Evolutionary conservation across 495 filamentous ascomycete genomes (phyloP), one percentile per base, ranked within the genome.

Genomic region (Trichocladium antarcticum): DNA sequence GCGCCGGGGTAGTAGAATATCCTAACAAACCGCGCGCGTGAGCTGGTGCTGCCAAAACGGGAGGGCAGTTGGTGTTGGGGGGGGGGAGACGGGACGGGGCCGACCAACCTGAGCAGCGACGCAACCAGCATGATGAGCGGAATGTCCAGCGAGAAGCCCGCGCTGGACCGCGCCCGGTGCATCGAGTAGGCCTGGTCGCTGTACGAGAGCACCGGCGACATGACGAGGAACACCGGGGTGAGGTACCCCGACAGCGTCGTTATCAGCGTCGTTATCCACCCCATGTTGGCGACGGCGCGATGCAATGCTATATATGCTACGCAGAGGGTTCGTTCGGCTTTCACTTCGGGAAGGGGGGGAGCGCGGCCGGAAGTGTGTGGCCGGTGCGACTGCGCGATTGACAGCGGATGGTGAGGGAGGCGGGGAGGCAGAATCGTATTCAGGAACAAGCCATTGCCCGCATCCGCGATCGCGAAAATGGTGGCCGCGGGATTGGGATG

Each of bases 101-200:
- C 12, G n/a, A 62, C 78, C 57, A 68, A 94, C 84, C 93, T 92
- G 22, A 95, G 68, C 45, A 96, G 80, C 9, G 88, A 95, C 12
- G 92, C 84, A 37, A 94, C 80, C 22, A 98, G 85, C 92, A 98
- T 98, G 55, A 98, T 98, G 52, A 97, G 65, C 5, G 92, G 93
- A 38, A 95, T 98, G 62, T 98, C 85, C 32, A 81, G 64, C 11
- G 73, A 77, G 71, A 98, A 98, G 31, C 92, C 92, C 16, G 83
- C 85, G 37, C 88, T 95, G 27, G 81, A 86, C 60, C 82, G 83
- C 27, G 66, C 76, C 54, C 80, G 76, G 62, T 95, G 79, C 68
- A 98, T 97, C 60, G 82, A 84, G 51, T 85, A 75, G 54, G 92
- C 95, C 68, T 98, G 89, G 69, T 95, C 89, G 49, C 81, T 76